A percentile compares a stretch with the other conserved stretches of the same genome.
These are phyloP conservation scores for Fusarium sp. DNA, from an alignment of 2,329 filamentous ascomycete species.

Conservation along the genomic window DNA sequence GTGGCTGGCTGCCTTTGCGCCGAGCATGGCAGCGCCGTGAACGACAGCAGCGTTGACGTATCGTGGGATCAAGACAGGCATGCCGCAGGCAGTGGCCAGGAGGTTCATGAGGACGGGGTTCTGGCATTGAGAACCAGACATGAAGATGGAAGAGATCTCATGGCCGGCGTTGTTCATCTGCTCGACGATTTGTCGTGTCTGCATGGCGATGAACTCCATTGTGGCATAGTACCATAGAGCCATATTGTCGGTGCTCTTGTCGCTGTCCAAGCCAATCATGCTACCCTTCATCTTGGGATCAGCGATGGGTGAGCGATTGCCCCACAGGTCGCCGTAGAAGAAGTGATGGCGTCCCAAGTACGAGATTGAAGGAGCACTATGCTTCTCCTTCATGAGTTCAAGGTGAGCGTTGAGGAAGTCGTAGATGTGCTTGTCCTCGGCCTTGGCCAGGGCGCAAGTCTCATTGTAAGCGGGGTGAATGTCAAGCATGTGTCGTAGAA, in stretches of 20 bases:
- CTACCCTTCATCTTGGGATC: slow-evolving; percentile 93
- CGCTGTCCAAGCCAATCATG: slow-evolving; percentile 85
- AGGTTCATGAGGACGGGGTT: slow-evolving; percentile 92
- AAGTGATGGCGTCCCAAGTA: slow-evolving; percentile 95
- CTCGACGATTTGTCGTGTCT: slow-evolving; percentile 94
- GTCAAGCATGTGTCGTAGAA: slow-evolving; percentile 93
- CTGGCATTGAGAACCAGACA: slow-evolving; percentile 98
- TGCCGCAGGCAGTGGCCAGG: slow-evolving; percentile 87
- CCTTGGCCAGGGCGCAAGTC: slow-evolving; percentile 80
- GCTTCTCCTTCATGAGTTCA: slow-evolving; percentile 75
- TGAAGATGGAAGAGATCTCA: slow-evolving; percentile 91
- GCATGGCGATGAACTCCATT: slow-evolving; percentile 97
- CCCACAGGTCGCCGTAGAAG: slow-evolving; percentile 98
- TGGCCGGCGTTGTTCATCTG: slow-evolving; percentile 94
- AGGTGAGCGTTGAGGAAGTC: slow-evolving; percentile 93
- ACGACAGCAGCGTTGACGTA: slow-evolving; percentile 97
- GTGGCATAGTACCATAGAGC: slow-evolving; percentile 94
- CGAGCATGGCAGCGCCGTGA: slow-evolving; percentile 98
- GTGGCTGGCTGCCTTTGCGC: slow-evolving; percentile 93
- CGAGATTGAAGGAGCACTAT: slow-evolving; percentile 78
- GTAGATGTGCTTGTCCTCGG: slow-evolving; percentile 89
- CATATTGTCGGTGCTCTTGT: slow-evolving; percentile 87
- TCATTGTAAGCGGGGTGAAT: slow-evolving; percentile 92
- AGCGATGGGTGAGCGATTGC: slow-evolving; percentile 93
- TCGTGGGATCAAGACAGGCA: slow-evolving; percentile 92